Conservation (phyloP, 1,139 yeast species). For the Sugiyamaella novakii region DNA sequence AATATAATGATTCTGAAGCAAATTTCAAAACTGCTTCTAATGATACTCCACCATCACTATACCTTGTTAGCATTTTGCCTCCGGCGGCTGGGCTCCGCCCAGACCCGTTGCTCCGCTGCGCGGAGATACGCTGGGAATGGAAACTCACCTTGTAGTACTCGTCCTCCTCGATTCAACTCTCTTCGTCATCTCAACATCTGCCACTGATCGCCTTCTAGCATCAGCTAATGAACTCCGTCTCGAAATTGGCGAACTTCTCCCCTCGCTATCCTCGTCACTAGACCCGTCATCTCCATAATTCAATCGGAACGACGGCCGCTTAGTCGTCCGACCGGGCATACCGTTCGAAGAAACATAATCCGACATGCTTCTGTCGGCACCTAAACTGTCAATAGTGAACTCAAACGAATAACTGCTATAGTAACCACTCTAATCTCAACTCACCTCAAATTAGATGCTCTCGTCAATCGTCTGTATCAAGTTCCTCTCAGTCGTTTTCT, state of each 20-base stretch:
- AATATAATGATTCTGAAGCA: conserved; percentile 80
- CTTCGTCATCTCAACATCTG: conserved; percentile 1
- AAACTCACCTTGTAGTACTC: conserved; percentile 10
- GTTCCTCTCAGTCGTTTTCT: neutral
- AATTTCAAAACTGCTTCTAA: conserved; percentile 41
- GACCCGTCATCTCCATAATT: conserved; percentile 15
- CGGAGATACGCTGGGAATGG: neutral
- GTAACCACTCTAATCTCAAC: too few species aligned
- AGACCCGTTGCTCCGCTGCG: conserved; percentile 1
- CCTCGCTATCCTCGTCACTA: conserved; percentile 16
- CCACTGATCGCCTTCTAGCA: conserved; percentile 8
- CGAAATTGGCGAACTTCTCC: conserved; percentile 8
- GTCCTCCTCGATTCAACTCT: conserved; percentile 9
- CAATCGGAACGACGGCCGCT: conserved; percentile 16
- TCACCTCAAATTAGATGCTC: too few species aligned
- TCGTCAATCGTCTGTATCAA: neutral
- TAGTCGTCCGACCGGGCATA: conserved; percentile 3
- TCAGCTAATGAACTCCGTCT: conserved; percentile 14
- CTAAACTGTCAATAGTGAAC: neutral
- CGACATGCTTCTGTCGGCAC: conserved; percentile 7
- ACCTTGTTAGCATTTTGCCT: conserved; percentile 6
- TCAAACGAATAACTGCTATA: neutral
- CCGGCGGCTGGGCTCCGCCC: conserved; percentile 10
- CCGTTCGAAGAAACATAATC: conserved; percentile 12
- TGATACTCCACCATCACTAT: conserved; percentile 14